These are phyloP conservation scores for Cotoneaster glaucophyllus DNA, from an alignment of 306 rosid species.

Conservation along the genomic window DNA sequence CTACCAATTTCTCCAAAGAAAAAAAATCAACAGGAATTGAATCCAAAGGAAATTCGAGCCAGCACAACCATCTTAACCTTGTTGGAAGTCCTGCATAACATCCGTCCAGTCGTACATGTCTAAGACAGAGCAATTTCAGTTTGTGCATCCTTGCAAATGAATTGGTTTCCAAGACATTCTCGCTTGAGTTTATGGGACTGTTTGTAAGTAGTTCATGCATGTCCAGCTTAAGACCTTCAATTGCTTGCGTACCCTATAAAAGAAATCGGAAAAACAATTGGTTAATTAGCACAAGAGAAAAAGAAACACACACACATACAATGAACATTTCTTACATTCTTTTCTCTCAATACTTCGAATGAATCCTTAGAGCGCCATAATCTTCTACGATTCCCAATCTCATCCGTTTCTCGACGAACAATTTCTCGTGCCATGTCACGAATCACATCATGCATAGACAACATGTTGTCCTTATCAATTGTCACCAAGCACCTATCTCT, in stretches of 20 bases:
- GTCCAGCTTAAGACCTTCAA: background rate
- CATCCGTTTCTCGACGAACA: background rate
- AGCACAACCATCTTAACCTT: background rate
- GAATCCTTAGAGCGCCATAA: background rate
- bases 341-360: background rate
- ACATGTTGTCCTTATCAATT: accelerated
- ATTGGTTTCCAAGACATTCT: background rate
- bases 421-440: background rate
- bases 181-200: background rate
- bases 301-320: background rate
- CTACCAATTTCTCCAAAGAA: background rate
- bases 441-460: background rate
- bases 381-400: background rate
- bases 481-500: background rate
- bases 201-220: background rate
- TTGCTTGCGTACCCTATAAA: background rate
- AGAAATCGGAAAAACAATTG: too few species aligned
- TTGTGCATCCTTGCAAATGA: background rate
- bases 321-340: background rate
- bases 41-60: background rate
- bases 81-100: background rate
- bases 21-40: background rate
- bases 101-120: background rate
- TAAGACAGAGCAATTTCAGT: background rate
- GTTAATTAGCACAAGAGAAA: background rate